These are phyloP conservation scores for Flaveria brownii DNA, from an alignment of 129 eudicot species.

Conservation along the genomic window DNA sequence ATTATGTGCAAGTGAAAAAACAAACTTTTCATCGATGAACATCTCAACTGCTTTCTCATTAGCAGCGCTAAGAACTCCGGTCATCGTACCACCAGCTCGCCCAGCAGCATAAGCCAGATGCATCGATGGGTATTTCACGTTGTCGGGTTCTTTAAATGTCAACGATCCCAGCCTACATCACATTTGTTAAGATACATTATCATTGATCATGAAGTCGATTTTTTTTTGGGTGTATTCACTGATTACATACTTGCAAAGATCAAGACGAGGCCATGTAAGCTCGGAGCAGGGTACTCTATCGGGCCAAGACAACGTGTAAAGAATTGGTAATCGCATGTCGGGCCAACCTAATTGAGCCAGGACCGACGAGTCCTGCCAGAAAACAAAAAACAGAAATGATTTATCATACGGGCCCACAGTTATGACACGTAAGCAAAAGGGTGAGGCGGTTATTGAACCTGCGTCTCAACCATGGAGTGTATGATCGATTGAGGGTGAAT, in stretches of 20 bases:
- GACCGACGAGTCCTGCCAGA: constrained; percentile 69
- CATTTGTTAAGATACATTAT: background rate
- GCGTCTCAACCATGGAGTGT: constrained; percentile 95
- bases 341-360: constrained; percentile 98
- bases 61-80: constrained; percentile 95
- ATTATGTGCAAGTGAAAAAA: background rate
- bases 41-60: constrained; percentile 95
- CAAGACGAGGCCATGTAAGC: constrained; percentile 90
- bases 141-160: constrained; percentile 84
- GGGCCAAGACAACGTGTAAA: constrained; percentile 91
- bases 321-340: constrained; percentile 96
- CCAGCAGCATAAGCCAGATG: constrained; percentile 94
- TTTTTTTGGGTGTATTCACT: background rate
- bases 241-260: constrained; percentile 76
- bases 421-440: background rate
- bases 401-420: background rate
- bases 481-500: constrained; percentile 95
- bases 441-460: constrained; percentile 42
- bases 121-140: constrained; percentile 93
- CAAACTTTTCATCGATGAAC: constrained; percentile 87
- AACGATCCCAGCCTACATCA: constrained; percentile 70
- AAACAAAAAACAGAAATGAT: background rate
- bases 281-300: constrained; percentile 60
- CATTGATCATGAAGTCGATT: background rate
- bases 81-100: constrained; percentile 97